phyloP scores from a whole-genome alignment of 1,139 yeast genomes.

The Candida sojae region DNA sequence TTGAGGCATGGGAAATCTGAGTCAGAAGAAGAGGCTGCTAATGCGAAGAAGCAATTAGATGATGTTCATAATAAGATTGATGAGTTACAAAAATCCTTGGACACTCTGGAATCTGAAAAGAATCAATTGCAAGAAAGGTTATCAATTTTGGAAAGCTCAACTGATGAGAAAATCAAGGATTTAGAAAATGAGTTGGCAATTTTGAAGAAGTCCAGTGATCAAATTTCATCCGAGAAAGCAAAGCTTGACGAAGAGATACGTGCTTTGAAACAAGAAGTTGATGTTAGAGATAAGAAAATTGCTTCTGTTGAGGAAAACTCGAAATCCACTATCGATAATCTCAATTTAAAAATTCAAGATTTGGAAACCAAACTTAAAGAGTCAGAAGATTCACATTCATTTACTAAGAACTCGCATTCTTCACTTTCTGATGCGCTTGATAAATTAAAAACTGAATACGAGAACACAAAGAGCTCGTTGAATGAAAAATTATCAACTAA shows the following conservation, averaged over 20 bases:
- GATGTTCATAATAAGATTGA: slow-evolving; percentile 15
- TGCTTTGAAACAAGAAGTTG: slow-evolving; percentile 8
- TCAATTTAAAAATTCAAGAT: slow-evolving; percentile 17
- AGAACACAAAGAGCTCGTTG: background rate
- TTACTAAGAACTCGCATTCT: background rate
- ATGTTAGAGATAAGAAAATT: slow-evolving; percentile 1
- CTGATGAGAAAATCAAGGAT: slow-evolving; percentile 1
- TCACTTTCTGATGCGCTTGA: background rate
- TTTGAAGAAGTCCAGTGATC: background rate
- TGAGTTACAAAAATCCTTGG: slow-evolving; percentile 5
- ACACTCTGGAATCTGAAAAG: slow-evolving; percentile 9
- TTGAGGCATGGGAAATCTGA: slow-evolving; percentile 28
- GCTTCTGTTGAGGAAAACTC: slow-evolving; percentile 18
- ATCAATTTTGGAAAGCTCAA: slow-evolving; percentile 5
- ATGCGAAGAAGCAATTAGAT: slow-evolving; percentile 7
- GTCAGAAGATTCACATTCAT: background rate
- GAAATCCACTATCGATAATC: slow-evolving; percentile 5
- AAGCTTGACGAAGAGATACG: slow-evolving; percentile 17
- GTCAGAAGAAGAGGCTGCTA: slow-evolving; percentile 16
- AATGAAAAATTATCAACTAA: slow-evolving; percentile 7
- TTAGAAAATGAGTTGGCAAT: slow-evolving; percentile 5
- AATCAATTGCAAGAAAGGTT: slow-evolving; percentile 10
- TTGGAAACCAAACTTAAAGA: slow-evolving; percentile 12
- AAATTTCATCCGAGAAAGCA: slow-evolving; percentile 13
- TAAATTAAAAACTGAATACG: slow-evolving; percentile 3